A percentile compares a stretch with the other conserved stretches of the same genome.
phyloP scores from a whole-genome alignment of 129 eudicot species.

The Tagetes erecta region DNA sequence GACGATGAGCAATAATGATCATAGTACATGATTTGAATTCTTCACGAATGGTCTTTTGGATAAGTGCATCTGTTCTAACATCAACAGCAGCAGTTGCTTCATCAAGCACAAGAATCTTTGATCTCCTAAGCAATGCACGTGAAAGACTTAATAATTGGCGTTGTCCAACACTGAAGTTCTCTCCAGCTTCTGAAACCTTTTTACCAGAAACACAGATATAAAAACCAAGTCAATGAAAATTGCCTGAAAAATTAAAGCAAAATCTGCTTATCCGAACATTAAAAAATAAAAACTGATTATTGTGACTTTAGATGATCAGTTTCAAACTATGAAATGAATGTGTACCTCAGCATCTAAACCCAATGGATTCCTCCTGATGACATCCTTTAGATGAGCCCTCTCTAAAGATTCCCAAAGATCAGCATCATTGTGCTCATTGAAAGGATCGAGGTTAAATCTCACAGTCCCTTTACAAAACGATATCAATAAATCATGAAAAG shows the following conservation, averaged over 20 bases:
- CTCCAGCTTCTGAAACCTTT: constrained; percentile 95
- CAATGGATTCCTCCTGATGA: constrained; percentile 70
- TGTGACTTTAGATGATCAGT: not conserved
- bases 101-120: constrained; percentile 96
- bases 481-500: constrained; percentile 18
- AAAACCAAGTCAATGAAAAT: constrained; percentile 2
- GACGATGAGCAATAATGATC: constrained; percentile 96
- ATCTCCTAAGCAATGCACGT: constrained; percentile 86
- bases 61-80: constrained; percentile 94
- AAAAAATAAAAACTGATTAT: not conserved
- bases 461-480: constrained; percentile 64
- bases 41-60: constrained; percentile 94
- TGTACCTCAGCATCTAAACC: constrained; percentile 98
- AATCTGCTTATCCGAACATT: constrained; percentile 1
- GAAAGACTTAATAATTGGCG: constrained; percentile 89
- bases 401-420: constrained; percentile 98
- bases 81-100: constrained; percentile 99
- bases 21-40: constrained; percentile 92
- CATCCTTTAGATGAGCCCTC: constrained; percentile 89
- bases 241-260: not conserved
- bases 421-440: constrained; percentile 86
- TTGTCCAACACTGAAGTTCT: constrained; percentile 97
- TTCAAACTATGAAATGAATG: not conserved
- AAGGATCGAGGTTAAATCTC: constrained; percentile 96
- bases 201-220: not conserved